Base-by-base conservation (phyloP, 306 rosid species). In the Vigna radiata region DNA sequence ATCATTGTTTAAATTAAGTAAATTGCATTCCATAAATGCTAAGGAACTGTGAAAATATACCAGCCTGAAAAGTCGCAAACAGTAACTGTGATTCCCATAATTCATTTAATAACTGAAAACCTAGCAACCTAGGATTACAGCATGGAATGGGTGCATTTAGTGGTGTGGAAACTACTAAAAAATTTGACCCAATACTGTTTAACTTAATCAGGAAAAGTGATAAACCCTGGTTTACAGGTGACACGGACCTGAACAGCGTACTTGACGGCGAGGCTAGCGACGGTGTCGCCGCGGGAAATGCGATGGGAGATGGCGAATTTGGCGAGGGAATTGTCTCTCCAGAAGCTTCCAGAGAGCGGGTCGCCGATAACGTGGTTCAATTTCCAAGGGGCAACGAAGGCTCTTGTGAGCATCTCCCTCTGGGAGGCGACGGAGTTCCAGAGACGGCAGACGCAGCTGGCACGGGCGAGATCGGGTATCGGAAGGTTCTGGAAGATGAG, bases 371-470 rank as follows among this genome's bases (percentile, higher is more conserved):
- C 80, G 3, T 76, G 76, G 50, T 83, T 88, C 75, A 95, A 41
- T 63, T 87, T 92, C 99, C 97, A 95, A 0, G 97, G 92, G 2
- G 88, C 83, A 16, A 75, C 63, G 85, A 95, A 90, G 62, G 90
- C 86, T 13, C 69, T 65, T 50, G 81, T 53, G 23, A 95, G 68
- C 54, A 95, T 83, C 25, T 88, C 97, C 60, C 85, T 77, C 52
- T 90, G 93, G 54, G 98, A 92, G 49, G 99, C 97, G 4, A 92
- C 94, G 1, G 92, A 90, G 82, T 84, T 84, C 99, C 99, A 95
- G 54, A 87, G 60, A 4, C 94, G 96, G 86, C 88, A 87, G 41
- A 95, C 97, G 91, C 97, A 90, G 64, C 94, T 86, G 54, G 93
- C 70, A 9, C 96, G 96, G 8, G 93, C 91, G 70, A 95, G 90